Evolutionary conservation across 192 early-diverging fungal genomes (phyloP), one percentile per base, ranked within the genome.

Genomic region (Gaertneriomyces sp.): DNA sequence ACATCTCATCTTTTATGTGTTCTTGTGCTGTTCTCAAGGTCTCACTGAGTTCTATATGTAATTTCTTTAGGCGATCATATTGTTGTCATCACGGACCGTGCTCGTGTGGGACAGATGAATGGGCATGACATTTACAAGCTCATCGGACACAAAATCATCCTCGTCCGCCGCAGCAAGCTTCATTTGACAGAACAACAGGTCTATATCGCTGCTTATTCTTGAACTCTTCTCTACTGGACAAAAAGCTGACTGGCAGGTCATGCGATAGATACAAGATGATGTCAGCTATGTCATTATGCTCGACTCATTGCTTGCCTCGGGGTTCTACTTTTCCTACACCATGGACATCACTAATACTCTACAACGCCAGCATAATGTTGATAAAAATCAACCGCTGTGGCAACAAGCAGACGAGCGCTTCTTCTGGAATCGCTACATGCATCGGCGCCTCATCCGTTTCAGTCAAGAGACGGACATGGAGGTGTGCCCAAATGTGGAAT

Each of bases 371-470:
- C 55, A 68, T 39, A 25, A 75, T 69, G 55, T 51, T 53, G 20
- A 16, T 2, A 40, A 52, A 7, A 53, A n/a, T 1, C 2, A 50
- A 12, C 64, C 66, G 5, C 42, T 71, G 12, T 69, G 53, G 63
- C 53, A 20, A 44, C 59, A 91, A 81, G 90, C 93, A 19, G 93
- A 95, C 74, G 91, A 94, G 55, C 82, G 93, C 53, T 99, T 97
- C 76, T 97, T 94, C 72, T 99, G 89, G 91, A 99, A 98, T 79
- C 60, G 61, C 12, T 62, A 57, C 45, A 70, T 70, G 69, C 60
- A 70, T n/a, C 54, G 49, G 45, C 19, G 54, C 53, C 44, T 70
- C 44, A 70, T 70, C 33, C 54, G 64, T 14, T 55, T 50, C 20
- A 60, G 66, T 19, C 6, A 58, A 17, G 66, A 63, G 16, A 65